These are phyloP conservation scores for Neurospora sp. DNA, from an alignment of 495 filamentous ascomycete genomes.

Conservation along the genomic window DNA sequence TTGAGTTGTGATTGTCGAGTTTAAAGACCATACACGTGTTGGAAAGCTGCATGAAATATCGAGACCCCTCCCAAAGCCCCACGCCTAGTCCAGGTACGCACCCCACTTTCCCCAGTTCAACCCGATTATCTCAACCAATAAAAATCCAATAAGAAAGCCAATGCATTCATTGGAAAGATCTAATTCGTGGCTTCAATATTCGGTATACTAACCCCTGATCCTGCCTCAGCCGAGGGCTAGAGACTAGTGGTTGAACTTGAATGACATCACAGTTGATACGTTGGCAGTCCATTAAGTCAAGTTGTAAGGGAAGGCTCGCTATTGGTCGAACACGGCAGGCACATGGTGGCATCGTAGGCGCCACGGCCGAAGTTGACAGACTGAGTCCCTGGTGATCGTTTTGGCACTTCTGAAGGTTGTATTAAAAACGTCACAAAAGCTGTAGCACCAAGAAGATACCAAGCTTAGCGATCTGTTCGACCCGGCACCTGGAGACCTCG, in stretches of 20 bases:
- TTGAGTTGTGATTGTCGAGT: neutral
- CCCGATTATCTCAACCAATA: neutral
- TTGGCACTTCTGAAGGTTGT: constrained; percentile 6
- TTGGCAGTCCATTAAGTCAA: neutral
- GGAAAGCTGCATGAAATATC: neutral
- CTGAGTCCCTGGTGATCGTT: constrained; percentile 35
- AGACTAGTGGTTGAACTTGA: no score
- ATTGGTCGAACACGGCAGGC: neutral
- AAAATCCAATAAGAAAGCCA: neutral
- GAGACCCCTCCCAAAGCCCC: neutral
- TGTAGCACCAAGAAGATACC: neutral
- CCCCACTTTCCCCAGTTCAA: neutral
- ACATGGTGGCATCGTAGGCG: constrained; percentile 44
- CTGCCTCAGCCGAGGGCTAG: neutral
- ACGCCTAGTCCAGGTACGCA: neutral
- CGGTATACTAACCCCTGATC: neutral
- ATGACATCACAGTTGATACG: neutral
- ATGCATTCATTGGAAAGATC: neutral
- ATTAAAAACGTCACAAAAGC: constrained; percentile 3
- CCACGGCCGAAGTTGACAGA: constrained; percentile 42
- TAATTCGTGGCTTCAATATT: neutral
- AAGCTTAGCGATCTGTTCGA: constrained; percentile 12
- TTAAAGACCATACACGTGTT: neutral
- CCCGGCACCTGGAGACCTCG: neutral
- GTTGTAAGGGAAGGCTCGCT: neutral